Evolutionary conservation across 148 eudicot species (phyloP).

Genomic region (Mesembryanthemum crystallinum): DNA sequence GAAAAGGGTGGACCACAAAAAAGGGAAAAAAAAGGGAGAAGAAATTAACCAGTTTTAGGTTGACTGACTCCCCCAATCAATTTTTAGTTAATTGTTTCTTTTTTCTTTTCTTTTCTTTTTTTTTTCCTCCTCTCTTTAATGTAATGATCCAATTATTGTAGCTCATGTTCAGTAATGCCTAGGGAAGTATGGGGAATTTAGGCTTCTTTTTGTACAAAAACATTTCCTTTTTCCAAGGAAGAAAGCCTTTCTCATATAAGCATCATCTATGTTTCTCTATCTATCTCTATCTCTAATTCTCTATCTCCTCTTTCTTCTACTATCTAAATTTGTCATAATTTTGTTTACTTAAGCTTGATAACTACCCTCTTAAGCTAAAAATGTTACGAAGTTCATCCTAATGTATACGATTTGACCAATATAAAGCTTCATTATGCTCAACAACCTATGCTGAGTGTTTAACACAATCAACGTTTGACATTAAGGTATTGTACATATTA

Average conservation of each 20-base stretch:
- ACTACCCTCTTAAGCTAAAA: too few relatives aligned
- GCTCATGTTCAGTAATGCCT: conserved; percentile 31
- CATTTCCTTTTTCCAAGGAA: conserved; percentile 32
- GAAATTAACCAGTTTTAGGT: conserved; percentile 15
- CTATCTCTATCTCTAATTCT: not conserved
- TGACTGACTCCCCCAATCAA: conserved; percentile 12
- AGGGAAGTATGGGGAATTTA: conserved; percentile 29
- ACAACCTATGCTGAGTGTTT: too few relatives aligned
- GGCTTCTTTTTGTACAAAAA: conserved; percentile 47
- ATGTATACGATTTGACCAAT: too few relatives aligned
- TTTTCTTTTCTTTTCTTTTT: not conserved
- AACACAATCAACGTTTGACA: too few relatives aligned
- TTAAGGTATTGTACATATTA: too few relatives aligned
- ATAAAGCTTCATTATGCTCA: too few relatives aligned
- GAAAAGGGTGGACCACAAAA: not conserved
- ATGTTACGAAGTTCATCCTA: too few relatives aligned
- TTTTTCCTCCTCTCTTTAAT: too few relatives aligned
- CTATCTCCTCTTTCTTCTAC: not conserved
- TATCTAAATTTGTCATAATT: too few relatives aligned
- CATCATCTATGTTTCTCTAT: not conserved
- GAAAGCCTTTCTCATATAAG: conserved; percentile 1
- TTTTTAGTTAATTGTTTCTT: conserved; percentile 6
- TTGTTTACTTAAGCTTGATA: too few relatives aligned
- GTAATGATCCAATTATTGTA: conserved; percentile 33
- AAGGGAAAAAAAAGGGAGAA: not conserved